phyloP scores from a whole-genome alignment of 2,329 filamentous ascomycete species.

The Alternaria gaisen region DNA sequence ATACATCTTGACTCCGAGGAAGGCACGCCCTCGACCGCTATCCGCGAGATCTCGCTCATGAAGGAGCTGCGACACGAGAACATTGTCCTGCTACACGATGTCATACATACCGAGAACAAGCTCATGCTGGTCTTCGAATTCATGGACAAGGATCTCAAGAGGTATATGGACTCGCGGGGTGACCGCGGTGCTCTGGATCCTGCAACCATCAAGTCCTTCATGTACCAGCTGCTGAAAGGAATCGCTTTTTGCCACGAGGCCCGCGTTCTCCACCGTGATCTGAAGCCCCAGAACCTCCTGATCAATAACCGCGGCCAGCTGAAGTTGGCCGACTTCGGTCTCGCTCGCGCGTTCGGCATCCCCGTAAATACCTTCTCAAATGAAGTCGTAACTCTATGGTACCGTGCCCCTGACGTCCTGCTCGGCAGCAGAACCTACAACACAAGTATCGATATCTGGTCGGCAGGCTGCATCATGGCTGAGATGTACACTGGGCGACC shows the following conservation, averaged over 20 bases:
- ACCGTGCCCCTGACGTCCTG: slow-evolving; percentile 93
- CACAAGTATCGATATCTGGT: slow-evolving; percentile 99
- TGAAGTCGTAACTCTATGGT: slow-evolving; percentile 97
- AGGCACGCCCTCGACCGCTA: slow-evolving; percentile 95
- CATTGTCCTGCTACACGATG: slow-evolving; percentile 96
- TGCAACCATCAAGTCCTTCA: slow-evolving; percentile 95
- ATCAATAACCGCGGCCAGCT: slow-evolving; percentile 91
- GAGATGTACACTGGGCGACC: slow-evolving; percentile 98
- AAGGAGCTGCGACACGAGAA: slow-evolving; percentile 99
- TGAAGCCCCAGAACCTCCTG: slow-evolving; percentile 95
- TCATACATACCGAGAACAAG: slow-evolving; percentile 99
- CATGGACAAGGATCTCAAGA: slow-evolving; percentile 98
- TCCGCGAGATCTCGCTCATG: slow-evolving; percentile 98
- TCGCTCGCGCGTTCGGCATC: slow-evolving; percentile 94
- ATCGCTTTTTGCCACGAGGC: slow-evolving; percentile 99
- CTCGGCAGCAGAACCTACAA: slow-evolving; percentile 96
- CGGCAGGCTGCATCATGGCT: slow-evolving; percentile 98
- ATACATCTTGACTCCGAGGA: slow-evolving; percentile 99
- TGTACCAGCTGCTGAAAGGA: slow-evolving; percentile 94
- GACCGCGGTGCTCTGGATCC: slow-evolving; percentile 90
- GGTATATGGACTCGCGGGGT: slow-evolving; percentile 96
- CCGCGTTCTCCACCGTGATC: slow-evolving; percentile 90
- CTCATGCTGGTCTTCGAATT: slow-evolving; percentile 99
- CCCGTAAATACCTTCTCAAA: slow-evolving; percentile 98
- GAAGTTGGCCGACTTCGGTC: slow-evolving; percentile 93